These are phyloP conservation scores for Aspergillus kassunensis DNA, from an alignment of 495 filamentous ascomycete genomes.

Conservation along the genomic window DNA sequence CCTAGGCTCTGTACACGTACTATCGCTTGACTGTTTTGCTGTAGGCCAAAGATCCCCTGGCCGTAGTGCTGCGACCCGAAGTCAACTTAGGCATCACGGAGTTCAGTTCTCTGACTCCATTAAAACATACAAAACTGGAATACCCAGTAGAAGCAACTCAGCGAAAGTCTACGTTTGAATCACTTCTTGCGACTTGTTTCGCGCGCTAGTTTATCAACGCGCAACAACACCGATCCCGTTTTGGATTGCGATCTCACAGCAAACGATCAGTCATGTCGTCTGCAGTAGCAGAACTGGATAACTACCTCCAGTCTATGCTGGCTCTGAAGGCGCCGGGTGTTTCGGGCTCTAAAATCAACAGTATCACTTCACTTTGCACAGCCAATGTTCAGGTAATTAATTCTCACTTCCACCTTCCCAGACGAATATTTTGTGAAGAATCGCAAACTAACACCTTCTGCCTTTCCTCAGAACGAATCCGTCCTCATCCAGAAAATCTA, in stretches of 20 bases:
- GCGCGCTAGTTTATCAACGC: constrained; percentile 18
- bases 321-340: constrained; percentile 88
- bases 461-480: constrained; percentile 71
- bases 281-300: constrained; percentile 86
- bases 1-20: constrained; percentile 34
- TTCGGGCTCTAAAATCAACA: constrained; percentile 80
- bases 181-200: constrained; percentile 10
- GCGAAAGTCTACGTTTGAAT: constrained; percentile 12
- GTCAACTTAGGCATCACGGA: constrained; percentile 23
- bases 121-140: constrained; percentile 21
- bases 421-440: neutral
- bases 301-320: constrained; percentile 85
- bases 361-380: constrained; percentile 80
- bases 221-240: too few relatives aligned
- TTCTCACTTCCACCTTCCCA: neutral
- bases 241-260: constrained; percentile 10
- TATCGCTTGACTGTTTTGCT: constrained; percentile 45
- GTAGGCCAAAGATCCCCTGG: constrained; percentile 39
- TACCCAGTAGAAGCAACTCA: constrained; percentile 25
- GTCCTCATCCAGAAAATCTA: constrained; percentile 93
- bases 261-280: constrained; percentile 57
- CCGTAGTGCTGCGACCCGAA: constrained; percentile 42
- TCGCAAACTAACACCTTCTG: constrained; percentile 30
- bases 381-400: constrained; percentile 93
- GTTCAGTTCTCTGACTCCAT: constrained; percentile 11